A percentile compares a stretch with the other conserved stretches of the same genome.
Evolutionary conservation across 257 asterid genomes (phyloP).

Genomic region (Solanum tarapatanum): DNA sequence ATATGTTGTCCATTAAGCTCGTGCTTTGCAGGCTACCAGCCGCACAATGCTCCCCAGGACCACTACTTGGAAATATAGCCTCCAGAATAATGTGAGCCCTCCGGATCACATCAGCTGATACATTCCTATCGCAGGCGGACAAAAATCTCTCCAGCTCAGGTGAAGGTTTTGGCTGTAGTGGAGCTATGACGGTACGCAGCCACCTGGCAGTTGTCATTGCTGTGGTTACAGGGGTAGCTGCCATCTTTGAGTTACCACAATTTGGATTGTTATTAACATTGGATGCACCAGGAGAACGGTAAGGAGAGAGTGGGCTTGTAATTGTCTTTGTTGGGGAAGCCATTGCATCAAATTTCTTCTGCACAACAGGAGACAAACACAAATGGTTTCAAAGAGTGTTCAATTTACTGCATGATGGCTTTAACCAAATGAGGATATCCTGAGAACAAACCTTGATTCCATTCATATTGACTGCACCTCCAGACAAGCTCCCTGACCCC

Average conservation of each 20-base stretch:
- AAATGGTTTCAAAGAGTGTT: not conserved
- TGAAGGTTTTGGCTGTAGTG: conserved; percentile 81
- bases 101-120: conserved; percentile 68
- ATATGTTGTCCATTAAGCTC: conserved; percentile 77
- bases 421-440: not conserved
- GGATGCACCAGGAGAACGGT: conserved; percentile 51
- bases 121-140: conserved; percentile 75
- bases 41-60: conserved; percentile 43
- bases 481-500: conserved; percentile 80
- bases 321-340: conserved; percentile 83
- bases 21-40: conserved; percentile 43
- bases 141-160: conserved; percentile 67
- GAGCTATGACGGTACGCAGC: conserved; percentile 81
- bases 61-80: conserved; percentile 91
- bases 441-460: conserved; percentile 31
- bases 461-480: conserved; percentile 37
- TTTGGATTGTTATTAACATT: conserved; percentile 26
- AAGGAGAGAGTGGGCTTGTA: conserved; percentile 66
- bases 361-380: conserved; percentile 9
- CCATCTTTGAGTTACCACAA: conserved; percentile 42
- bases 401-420: not conserved
- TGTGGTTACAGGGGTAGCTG: conserved; percentile 93
- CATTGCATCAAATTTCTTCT: conserved; percentile 65
- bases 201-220: conserved; percentile 98
- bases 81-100: conserved; percentile 86